These are phyloP conservation scores for Trifolium subterraneum DNA, from an alignment of 306 rosid genomes.

Conservation along the genomic window DNA sequence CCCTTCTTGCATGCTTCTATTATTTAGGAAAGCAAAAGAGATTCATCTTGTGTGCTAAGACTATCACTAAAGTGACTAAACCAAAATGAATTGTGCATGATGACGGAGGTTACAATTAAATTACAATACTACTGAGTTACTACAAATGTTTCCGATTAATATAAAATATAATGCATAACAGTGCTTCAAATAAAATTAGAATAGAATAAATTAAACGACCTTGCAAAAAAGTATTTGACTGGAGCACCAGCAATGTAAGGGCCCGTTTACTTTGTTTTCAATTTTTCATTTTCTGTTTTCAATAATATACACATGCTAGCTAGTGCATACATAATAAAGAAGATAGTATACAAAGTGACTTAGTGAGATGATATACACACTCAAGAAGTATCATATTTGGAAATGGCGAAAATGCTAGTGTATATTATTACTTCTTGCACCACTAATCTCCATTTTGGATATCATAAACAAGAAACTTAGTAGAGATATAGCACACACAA, in stretches of 20 bases:
- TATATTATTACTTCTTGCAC: not conserved
- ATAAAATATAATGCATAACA: not conserved
- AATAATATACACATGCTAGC: not conserved
- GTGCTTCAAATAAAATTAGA: not conserved
- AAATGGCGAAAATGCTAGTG: not conserved
- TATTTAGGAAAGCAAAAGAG: conserved; percentile 24
- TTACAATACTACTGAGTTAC: not conserved
- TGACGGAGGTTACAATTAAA: conserved; percentile 7
- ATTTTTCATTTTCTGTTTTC: not conserved
- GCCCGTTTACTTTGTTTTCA: not conserved
- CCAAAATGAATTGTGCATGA: conserved; percentile 11
- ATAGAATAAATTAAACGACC: conserved; percentile 16
- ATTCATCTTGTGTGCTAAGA: not conserved
- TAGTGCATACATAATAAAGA: not conserved
- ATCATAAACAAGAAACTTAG: not conserved
- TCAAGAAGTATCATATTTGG: not conserved
- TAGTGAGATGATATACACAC: not conserved
- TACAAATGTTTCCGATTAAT: not conserved
- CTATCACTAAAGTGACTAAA: conserved; percentile 24
- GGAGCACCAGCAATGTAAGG: not conserved
- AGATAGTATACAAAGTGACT: not conserved
- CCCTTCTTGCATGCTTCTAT: conserved; percentile 16
- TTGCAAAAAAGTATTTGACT: not conserved
- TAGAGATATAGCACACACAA: conserved; percentile 14
- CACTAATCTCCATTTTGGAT: not conserved